phyloP scores from a whole-genome alignment of 257 asterid species.

The Solanum chilense region DNA sequence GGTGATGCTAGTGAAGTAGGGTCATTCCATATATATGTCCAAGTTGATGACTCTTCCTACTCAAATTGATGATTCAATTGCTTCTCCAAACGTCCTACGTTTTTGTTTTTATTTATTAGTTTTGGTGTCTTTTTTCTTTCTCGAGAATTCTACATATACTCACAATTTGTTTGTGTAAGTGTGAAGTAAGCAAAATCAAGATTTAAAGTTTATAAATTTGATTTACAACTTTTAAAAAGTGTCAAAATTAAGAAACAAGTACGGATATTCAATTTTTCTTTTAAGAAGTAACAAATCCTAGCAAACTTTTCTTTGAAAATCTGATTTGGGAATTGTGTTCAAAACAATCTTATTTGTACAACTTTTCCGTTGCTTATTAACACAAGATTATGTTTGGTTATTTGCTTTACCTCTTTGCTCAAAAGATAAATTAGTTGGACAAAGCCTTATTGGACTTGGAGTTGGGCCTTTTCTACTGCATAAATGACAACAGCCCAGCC shows the following conservation, averaged over 20 bases:
- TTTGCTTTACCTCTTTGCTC: not conserved
- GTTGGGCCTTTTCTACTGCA: not conserved
- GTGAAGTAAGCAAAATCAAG: too few relatives aligned
- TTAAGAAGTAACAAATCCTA: not conserved
- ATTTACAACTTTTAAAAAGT: too few relatives aligned
- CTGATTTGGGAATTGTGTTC: not conserved
- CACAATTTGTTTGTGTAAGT: not conserved
- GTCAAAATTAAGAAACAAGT: too few relatives aligned
- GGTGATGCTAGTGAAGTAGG: not conserved
- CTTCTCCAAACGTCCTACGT: not conserved
- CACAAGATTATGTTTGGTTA: not conserved
- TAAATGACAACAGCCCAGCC: not conserved
- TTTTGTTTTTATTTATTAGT: not conserved
- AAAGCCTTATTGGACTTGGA: not conserved
- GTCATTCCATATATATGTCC: not conserved
- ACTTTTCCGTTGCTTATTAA: not conserved
- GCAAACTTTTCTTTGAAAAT: not conserved
- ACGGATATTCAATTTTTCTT: too few relatives aligned
- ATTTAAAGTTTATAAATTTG: too few relatives aligned
- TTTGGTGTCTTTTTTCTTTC: not conserved
- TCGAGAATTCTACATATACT: not conserved
- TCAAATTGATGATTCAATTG: not conserved
- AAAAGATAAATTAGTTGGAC: not conserved
- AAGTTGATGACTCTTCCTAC: not conserved
- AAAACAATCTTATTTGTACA: not conserved